Percentiles rank a stretch among this genome's conserved stretches.
Evolutionary conservation across 1,284 basidiomycete species (phyloP).

Genomic region (Ganoderma lucidum): DNA sequence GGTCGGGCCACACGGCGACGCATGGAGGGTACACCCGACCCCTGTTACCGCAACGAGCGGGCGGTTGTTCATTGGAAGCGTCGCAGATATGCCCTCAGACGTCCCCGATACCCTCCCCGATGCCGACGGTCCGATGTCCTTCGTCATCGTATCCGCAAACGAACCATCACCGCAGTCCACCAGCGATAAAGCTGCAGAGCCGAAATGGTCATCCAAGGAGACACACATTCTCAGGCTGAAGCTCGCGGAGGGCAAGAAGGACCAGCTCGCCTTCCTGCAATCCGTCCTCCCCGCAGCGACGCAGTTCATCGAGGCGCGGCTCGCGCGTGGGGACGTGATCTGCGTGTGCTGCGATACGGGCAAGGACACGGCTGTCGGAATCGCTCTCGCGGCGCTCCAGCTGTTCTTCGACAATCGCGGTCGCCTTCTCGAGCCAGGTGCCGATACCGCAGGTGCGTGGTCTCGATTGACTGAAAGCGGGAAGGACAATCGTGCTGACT

Average conservation of each 20-base stretch:
- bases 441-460: slow-evolving; percentile 21
- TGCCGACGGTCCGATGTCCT: slow-evolving; percentile 22
- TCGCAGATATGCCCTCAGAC: slow-evolving; percentile 37
- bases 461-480: background rate
- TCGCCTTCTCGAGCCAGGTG: slow-evolving; percentile 10
- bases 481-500: background rate
- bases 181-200: background rate
- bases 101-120: slow-evolving; percentile 25
- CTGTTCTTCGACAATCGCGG: slow-evolving; percentile 67
- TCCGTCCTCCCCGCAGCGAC: slow-evolving; percentile 57
- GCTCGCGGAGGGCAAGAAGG: slow-evolving; percentile 58
- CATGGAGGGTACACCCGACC: slow-evolving; percentile 36
- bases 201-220: background rate
- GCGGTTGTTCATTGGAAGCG: slow-evolving; percentile 34
- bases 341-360: slow-evolving; percentile 66
- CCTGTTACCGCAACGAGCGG: slow-evolving; percentile 37
- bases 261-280: slow-evolving; percentile 58
- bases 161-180: background rate
- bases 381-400: slow-evolving; percentile 64
- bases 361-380: slow-evolving; percentile 69
- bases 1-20: background rate
- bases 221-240: slow-evolving; percentile 40
- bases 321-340: slow-evolving; percentile 48
- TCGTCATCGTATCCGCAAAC: slow-evolving; percentile 34
- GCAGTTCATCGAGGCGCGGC: slow-evolving; percentile 53